A percentile compares a stretch with the other conserved stretches of the same genome.
These are phyloP conservation scores for Vigna radiata DNA, from an alignment of 306 rosid species.

Conservation along the genomic window DNA sequence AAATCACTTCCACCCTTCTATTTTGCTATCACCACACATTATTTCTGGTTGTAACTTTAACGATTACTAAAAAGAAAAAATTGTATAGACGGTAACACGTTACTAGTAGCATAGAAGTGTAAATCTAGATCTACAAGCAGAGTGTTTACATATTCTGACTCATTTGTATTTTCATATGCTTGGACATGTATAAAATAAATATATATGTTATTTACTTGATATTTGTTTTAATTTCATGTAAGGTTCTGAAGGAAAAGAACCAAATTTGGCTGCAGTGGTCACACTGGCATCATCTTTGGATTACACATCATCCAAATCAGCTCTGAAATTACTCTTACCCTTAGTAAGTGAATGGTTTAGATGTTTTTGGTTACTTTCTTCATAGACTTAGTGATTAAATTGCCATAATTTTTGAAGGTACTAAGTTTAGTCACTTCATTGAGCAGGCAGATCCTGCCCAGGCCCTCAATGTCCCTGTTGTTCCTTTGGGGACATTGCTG, in stretches of 20 bases:
- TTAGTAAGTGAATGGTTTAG: constrained; percentile 71
- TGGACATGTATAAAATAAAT: constrained; percentile 33
- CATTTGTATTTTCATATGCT: constrained; percentile 1
- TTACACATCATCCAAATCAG: constrained; percentile 89
- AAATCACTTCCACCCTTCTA: not conserved
- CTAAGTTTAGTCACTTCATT: constrained; percentile 52
- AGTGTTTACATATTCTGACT: not conserved
- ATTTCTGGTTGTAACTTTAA: not conserved
- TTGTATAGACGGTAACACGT: not conserved
- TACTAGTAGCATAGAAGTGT: constrained; percentile 20
- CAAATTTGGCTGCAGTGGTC: constrained; percentile 86
- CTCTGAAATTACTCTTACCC: constrained; percentile 85
- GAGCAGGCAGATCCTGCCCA: constrained; percentile 98
- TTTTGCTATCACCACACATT: not conserved
- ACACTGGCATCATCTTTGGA: constrained; percentile 96
- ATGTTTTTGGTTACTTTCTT: constrained; percentile 28
- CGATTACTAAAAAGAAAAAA: not conserved
- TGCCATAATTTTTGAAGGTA: constrained; percentile 32
- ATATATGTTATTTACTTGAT: constrained; percentile 25
- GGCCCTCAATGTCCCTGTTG: constrained; percentile 91
- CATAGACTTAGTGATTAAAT: constrained; percentile 28
- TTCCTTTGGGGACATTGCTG: constrained; percentile 88
- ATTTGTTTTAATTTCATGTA: constrained; percentile 36
- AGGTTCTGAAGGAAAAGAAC: constrained; percentile 84
- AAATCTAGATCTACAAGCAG: constrained; percentile 16